A percentile compares a stretch with the other conserved stretches of the same genome.
phyloP scores from a whole-genome alignment of 495 filamentous ascomycete genomes.

The Gamarada debralockiae region DNA sequence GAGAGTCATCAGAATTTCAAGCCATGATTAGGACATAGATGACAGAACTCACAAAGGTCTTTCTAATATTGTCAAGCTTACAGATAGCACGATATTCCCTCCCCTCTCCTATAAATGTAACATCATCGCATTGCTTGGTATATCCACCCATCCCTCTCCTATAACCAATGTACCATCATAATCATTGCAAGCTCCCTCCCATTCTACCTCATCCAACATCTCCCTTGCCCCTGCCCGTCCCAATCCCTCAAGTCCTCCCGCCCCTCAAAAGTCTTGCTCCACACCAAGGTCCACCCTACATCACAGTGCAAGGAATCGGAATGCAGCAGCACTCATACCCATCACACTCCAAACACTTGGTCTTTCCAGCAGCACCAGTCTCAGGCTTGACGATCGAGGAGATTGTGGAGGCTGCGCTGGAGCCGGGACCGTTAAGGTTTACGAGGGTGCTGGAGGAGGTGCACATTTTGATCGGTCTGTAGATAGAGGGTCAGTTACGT shows the following conservation, averaged over 20 bases:
- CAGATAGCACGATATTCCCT: constrained; percentile 19
- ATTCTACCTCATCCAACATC: not conserved
- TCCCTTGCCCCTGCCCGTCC: not conserved
- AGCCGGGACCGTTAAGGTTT: constrained; percentile 36
- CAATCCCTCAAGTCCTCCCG: not conserved
- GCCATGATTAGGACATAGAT: not conserved
- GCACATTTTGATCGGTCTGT: constrained; percentile 19
- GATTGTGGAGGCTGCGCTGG: constrained; percentile 34
- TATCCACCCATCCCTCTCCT: too few relatives aligned
- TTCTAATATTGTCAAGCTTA: constrained; percentile 35
- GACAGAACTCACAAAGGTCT: constrained; percentile 29
- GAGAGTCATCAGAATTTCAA: too few relatives aligned
- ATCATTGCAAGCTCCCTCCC: too few relatives aligned
- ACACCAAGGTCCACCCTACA: constrained; percentile 23
- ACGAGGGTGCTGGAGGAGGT: constrained; percentile 12
- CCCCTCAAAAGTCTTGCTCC: not conserved
- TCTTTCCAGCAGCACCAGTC: constrained; percentile 31
- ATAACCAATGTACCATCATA: too few relatives aligned
- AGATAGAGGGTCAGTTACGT: too few relatives aligned
- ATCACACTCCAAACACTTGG: constrained; percentile 41
- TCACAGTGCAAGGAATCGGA: constrained; percentile 37
- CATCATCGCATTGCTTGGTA: too few relatives aligned
- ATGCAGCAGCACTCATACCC: constrained; percentile 45
- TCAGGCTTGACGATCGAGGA: constrained; percentile 38
- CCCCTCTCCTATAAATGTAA: too few relatives aligned